Evolutionary conservation across 345 rosid species (phyloP), one percentile per base, ranked within the genome.

Genomic region (Murraya koenigii): DNA sequence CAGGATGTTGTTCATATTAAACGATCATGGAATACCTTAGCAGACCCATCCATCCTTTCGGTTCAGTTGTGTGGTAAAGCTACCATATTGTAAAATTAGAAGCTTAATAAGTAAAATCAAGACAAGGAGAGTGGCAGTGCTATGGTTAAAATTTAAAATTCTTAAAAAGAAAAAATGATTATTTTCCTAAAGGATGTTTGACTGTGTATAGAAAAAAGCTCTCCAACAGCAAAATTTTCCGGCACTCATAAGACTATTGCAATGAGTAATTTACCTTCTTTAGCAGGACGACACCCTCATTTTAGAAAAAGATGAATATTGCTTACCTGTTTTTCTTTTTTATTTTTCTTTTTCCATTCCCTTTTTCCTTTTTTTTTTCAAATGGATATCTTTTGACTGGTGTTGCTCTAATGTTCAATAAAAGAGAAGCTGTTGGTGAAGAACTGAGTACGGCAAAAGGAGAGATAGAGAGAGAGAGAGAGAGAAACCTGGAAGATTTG

Each of bases 401-500:
- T 63, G 67, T 32, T 17, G 19, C 36, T 41, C 32, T 28, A 58
- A 15, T 26, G 58, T 74, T 30, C 36, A 39, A 32, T n/a, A 26
- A 74, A 41, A 23, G 36, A 30, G 60, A 38, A 61, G 61, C 35
- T 49, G 22, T 47, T 15, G 28, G 4, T n/a, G 7, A 39, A 58
- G n/a, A 75, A 54, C 8, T 22, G 22, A 47, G 7, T 20, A 28
- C 4, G 2, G 19, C n/a, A 32, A 19, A 6, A 52, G 58, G 8
- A 33, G 11, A 64, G 33, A 52, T 5, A n/a, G 6, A 15, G 49
- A 26, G n/a, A 8, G 23, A 62, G 66, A 73, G 66, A 81, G 75
- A 74, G 54, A 52, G 17, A 62, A 22, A 93, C 99, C 98, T 87
- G 98, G 99, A 84, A 97, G 97, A 83, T 89, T 93, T 62, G 99